Percentiles rank a stretch among this genome's conserved stretches.
These are phyloP conservation scores for Jaltomata sinuosa DNA, from an alignment of 257 asterid species.

Conservation along the genomic window DNA sequence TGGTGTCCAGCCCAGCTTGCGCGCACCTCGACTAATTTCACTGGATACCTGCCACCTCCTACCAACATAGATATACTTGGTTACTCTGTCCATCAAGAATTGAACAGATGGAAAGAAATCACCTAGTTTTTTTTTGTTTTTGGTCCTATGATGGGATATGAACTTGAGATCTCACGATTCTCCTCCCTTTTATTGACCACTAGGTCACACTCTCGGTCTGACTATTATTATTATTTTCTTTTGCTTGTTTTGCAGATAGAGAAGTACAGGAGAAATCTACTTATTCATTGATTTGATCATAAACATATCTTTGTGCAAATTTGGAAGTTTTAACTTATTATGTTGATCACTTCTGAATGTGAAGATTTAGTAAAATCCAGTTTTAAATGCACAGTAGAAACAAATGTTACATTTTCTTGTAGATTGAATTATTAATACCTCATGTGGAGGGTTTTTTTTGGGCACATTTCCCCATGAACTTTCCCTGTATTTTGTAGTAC, in stretches of 20 bases:
- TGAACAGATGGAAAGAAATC: background rate
- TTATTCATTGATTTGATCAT: background rate
- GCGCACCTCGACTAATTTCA: background rate
- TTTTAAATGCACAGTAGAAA: background rate
- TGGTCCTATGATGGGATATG: background rate
- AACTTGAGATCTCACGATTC: background rate
- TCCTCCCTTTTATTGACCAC: background rate
- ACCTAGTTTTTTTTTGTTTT: background rate
- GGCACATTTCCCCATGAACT: background rate
- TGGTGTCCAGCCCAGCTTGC: background rate
- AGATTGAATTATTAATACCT: background rate
- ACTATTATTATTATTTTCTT: background rate
- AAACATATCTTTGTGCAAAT: background rate
- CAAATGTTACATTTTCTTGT: background rate
- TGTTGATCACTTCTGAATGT: background rate
- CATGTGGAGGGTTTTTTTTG: background rate
- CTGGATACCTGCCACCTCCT: background rate
- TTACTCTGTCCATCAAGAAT: background rate
- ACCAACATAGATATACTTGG: background rate
- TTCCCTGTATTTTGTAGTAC: background rate
- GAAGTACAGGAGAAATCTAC: background rate
- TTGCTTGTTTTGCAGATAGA: background rate
- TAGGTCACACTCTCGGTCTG: background rate
- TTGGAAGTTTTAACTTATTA: background rate
- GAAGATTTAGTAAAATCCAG: background rate